Evolutionary conservation across 148 eudicot species (phyloP), one percentile per base, ranked within the genome.

Genomic region (Agrostemma githago): DNA sequence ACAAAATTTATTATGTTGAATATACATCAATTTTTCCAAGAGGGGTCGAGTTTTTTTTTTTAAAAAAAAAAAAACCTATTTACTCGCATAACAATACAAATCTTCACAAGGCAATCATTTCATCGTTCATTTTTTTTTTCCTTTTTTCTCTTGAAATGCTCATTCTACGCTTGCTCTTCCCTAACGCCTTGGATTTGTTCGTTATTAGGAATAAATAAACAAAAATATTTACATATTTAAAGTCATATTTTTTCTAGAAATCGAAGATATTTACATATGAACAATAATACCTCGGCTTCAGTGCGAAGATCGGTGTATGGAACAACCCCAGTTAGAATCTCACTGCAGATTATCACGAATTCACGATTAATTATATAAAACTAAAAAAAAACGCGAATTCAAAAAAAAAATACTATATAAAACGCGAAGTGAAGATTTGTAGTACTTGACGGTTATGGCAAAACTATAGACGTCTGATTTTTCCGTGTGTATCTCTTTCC

Each of bases 241-340:
- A 44, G 37, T 68, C 16, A 43, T 68, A 0, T 68, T 68, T 43
- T 8, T 44, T 4, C 3, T 66, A 66, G 17, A 43, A 43, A 19
- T 20, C 71, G 37, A 44, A 3, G 43, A 65, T 19, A 65, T 38
- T 62, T 6, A 21, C 37, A 44, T 72, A 68, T 54, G 57, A 77
- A 72, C 11, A 72, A 81, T 82, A 72, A 81, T 82, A 92, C 99
- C 97, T 95, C 92, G 67, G 96, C 96, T 83, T 87, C 99, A 59
- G 99, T 83, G 8, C 92, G 96, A 75, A 95, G 89, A 88, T 95
- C 96, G 53, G 99, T 95, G 79, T 95, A 95, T 38, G 99, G 99
- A 76, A 95, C 96, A 58, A 95, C 91, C 72, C 99, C 99, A 72
- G 99, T 85, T 76, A 92, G 90, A 74, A 95, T 88, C 82, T 95